Evolutionary conservation across 345 rosid genomes (phyloP).

Genomic region (Pelargonium nanum): DNA sequence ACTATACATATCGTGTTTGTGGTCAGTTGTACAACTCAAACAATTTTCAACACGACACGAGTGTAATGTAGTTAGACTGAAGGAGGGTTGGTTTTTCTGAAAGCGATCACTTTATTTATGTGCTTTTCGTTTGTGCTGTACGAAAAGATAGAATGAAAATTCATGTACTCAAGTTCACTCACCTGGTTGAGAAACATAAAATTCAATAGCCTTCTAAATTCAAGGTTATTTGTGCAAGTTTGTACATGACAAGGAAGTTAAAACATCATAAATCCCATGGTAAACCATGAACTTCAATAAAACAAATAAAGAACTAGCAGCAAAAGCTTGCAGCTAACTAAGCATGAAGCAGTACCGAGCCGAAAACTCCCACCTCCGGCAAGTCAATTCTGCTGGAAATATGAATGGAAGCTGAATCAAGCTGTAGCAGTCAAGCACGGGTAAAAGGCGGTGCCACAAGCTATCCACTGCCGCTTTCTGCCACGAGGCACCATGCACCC

Average conservation of each 20-base stretch:
- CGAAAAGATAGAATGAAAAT: no score
- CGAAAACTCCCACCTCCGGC: background rate
- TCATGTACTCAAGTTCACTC: no score
- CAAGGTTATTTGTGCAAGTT: constrained; percentile 15
- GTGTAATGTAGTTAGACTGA: no score
- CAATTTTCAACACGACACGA: no score
- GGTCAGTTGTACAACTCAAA: no score
- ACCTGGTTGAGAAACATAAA: no score
- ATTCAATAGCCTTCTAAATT: constrained; percentile 3
- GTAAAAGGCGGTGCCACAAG: constrained; percentile 81
- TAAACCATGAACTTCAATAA: constrained; percentile 2
- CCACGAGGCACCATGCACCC: constrained; percentile 64
- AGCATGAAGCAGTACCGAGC: constrained; percentile 5
- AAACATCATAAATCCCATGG: constrained; percentile 3
- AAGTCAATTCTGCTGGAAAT: constrained; percentile 5
- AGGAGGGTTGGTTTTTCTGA: no score
- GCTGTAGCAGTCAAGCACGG: constrained; percentile 66
- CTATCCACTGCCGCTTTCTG: constrained; percentile 81
- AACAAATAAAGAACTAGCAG: constrained; percentile 5
- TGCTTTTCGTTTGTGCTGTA: no score
- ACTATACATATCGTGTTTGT: no score
- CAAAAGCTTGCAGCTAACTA: constrained; percentile 7
- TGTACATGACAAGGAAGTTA: constrained; percentile 13
- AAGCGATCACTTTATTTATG: no score
- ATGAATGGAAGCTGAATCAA: constrained; percentile 20